Evolutionary conservation across 2,329 filamentous ascomycete species (phyloP), one percentile per base, ranked within the genome.

Genomic region (Penicillium sp.): DNA sequence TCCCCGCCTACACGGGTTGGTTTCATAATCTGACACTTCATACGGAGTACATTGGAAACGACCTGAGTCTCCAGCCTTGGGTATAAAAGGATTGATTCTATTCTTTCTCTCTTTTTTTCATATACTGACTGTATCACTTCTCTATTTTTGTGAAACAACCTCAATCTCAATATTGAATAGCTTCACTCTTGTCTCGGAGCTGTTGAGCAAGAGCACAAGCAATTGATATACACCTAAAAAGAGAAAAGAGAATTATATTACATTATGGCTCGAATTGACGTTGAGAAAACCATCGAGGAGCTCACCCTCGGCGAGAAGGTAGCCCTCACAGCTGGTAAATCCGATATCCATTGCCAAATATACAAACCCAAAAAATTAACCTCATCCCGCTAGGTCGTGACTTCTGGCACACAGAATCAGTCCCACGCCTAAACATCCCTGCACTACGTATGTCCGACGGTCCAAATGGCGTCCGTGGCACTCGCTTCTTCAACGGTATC

Each of bases 391-490:
- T 35, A 77, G 74, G 74, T 48, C 63, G 53, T 60, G 86, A 90
- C 69, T 89, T 89, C 68, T 90, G 87, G 88, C 84, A 87, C 61
- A 89, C 87, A 3, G 84, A 82, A 58, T 73, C 85, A 0, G 83
- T 90, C 51, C 81, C 83, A 3, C 80, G 82, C 36, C 85, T 88
- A 64, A 82, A 82, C 6, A 84, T 89, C 29, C 86, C 87, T 1
- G 80, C 84, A 0, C 79, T 89, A 59, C 88, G 89, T 66, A 84
- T 85, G 6, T 87, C 84, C 25, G 87, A 90, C 74, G 87, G 87
- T 0, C 87, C 87, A 2, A 89, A 89, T 71, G 87, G 87, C 29
- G 86, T 87, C 44, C 84, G 87, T 25, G 87, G 87, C 17, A 86
- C 84, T 2, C 83, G 86, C 19, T 89, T 89, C 70, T 88, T 89